Conservation (phyloP, 2,329 filamentous ascomycete species). For the Penicillium sp. region DNA sequence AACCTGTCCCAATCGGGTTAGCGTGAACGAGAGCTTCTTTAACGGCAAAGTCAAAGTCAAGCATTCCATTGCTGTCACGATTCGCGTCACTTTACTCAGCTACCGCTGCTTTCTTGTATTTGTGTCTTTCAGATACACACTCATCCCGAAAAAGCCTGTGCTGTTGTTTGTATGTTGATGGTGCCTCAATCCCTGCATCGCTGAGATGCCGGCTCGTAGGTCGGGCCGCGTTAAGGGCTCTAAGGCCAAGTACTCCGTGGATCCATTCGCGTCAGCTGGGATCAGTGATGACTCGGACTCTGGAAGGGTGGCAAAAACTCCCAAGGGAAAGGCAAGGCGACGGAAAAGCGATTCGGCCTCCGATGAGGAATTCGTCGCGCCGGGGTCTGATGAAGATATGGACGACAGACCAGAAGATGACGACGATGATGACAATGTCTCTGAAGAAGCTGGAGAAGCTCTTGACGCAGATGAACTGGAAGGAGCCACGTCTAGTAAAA, state of each 20-base stretch:
- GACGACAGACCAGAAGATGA: slow-evolving; percentile 12
- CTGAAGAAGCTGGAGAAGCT: slow-evolving; percentile 14
- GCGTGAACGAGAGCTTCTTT: slow-evolving; percentile 3
- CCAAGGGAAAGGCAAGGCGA: slow-evolving; percentile 16
- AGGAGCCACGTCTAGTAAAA: not conserved
- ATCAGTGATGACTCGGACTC: slow-evolving; percentile 30
- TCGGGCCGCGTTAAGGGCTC: slow-evolving; percentile 31
- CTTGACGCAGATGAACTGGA: slow-evolving; percentile 19
- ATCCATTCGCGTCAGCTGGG: slow-evolving; percentile 33
- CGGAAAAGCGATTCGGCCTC: slow-evolving; percentile 22
- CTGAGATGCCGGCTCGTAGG: slow-evolving; percentile 30
- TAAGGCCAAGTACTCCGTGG: slow-evolving; percentile 32
- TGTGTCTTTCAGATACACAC: not conserved
- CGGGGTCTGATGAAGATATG: slow-evolving; percentile 16
- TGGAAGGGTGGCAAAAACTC: slow-evolving; percentile 3
- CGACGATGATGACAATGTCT: slow-evolving; percentile 19
- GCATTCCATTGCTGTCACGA: slow-evolving; percentile 3
- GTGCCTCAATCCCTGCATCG: not conserved
- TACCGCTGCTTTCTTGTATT: not conserved
- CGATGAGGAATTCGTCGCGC: slow-evolving; percentile 35
- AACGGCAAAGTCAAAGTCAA: slow-evolving; percentile 1
- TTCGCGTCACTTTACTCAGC: not conserved
- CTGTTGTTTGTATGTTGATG: not conserved
- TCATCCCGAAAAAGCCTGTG: not conserved
- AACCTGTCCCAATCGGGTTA: slow-evolving; percentile 6